phyloP scores from a whole-genome alignment of 2,329 filamentous ascomycete species.

The Raffaelea arxii region DNA sequence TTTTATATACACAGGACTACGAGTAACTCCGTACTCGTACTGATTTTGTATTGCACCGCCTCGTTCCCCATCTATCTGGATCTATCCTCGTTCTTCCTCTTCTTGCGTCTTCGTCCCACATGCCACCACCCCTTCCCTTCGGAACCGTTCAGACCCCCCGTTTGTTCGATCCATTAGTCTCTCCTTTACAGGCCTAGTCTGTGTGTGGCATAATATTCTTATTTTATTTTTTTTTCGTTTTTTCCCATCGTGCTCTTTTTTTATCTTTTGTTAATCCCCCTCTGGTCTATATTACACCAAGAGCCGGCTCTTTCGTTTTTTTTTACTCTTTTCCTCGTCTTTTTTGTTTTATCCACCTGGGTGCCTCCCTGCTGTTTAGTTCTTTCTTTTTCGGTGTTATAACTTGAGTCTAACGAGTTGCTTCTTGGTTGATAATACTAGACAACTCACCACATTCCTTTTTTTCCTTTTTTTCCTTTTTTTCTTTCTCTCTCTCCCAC shows the following conservation, averaged over 20 bases:
- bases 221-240: constrained; percentile 14
- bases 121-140: constrained; percentile 14
- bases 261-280: constrained; percentile 22
- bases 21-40: too few relatives aligned
- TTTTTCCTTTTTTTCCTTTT: constrained; percentile 22
- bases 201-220: constrained; percentile 19
- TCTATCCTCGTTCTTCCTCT: constrained; percentile 25
- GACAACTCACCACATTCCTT: constrained; percentile 35
- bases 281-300: constrained; percentile 37
- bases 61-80: constrained; percentile 25
- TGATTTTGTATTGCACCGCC: constrained; percentile 39
- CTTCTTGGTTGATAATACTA: constrained; percentile 23
- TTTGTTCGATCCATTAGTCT: constrained; percentile 31
- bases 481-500: constrained; percentile 1
- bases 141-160: background rate
- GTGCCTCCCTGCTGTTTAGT: constrained; percentile 1
- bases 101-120: constrained; percentile 35
- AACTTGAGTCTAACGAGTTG: constrained; percentile 28
- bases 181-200: constrained; percentile 32
- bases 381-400: constrained; percentile 17
- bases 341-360: constrained; percentile 8
- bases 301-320: constrained; percentile 41
- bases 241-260: constrained; percentile 25
- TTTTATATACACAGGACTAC: constrained; percentile 29
- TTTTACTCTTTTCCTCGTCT: constrained; percentile 19